Evolutionary conservation across 305 asterid genomes (phyloP).

Genomic region (Solanum hybrid): DNA sequence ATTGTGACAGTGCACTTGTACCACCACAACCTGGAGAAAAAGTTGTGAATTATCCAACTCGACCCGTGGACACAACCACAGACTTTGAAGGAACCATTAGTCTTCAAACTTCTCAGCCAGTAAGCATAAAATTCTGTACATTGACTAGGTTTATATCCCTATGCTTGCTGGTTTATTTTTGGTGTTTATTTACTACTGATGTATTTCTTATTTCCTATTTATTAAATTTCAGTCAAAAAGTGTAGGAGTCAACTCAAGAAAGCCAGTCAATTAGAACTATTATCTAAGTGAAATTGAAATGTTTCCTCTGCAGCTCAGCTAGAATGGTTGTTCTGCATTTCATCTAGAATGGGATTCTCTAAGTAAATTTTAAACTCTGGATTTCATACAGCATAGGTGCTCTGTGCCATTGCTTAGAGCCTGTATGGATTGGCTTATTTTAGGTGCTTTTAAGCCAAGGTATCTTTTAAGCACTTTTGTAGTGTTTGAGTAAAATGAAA

Average conservation of each 20-base stretch:
- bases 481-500: neutral
- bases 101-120: slow-evolving; percentile 90
- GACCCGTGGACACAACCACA: slow-evolving; percentile 86
- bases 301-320: neutral
- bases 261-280: neutral
- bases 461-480: neutral
- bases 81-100: slow-evolving; percentile 95
- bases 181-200: neutral
- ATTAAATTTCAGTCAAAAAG: neutral
- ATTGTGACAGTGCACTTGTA: slow-evolving; percentile 56
- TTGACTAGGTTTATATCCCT: neutral
- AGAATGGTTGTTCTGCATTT: neutral
- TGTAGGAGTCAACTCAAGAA: neutral
- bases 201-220: neutral
- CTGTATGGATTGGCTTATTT: neutral
- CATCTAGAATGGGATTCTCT: neutral
- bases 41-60: slow-evolving; percentile 77
- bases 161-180: neutral
- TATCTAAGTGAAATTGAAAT: neutral
- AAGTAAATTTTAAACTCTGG: neutral
- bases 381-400: neutral
- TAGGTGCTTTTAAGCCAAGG: neutral
- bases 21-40: slow-evolving; percentile 92
- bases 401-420: neutral
- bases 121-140: slow-evolving; percentile 14